Percentiles rank a stretch among this genome's conserved stretches.
Conservation (phyloP, 2,329 filamentous ascomycete species). For the Trichoderma sp. region DNA sequence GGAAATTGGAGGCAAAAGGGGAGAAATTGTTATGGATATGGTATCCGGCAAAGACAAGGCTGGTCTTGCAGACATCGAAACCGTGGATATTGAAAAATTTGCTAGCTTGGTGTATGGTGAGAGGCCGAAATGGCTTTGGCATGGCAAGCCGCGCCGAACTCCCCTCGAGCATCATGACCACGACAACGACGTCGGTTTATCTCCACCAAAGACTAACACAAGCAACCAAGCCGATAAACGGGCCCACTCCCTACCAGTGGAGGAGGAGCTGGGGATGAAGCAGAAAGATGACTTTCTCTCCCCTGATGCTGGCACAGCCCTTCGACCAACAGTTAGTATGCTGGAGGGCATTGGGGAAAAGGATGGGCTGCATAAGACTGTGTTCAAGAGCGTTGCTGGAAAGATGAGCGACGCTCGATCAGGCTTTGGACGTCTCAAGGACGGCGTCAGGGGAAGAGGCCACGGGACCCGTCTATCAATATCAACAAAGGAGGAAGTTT, state of each 20-base stretch:
- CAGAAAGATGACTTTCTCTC: slow-evolving; percentile 50
- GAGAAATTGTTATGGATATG: slow-evolving; percentile 94
- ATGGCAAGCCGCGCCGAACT: slow-evolving; percentile 78
- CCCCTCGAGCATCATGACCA: slow-evolving; percentile 49
- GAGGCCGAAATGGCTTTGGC: slow-evolving; percentile 90
- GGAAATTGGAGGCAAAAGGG: slow-evolving; percentile 89
- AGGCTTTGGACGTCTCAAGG: slow-evolving; percentile 82
- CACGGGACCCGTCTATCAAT: slow-evolving; percentile 56
- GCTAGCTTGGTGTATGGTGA: slow-evolving; percentile 77
- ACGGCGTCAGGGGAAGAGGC: slow-evolving; percentile 62
- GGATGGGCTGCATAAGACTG: slow-evolving; percentile 62
- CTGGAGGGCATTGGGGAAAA: slow-evolving; percentile 54
- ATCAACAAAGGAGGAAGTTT: slow-evolving; percentile 53
- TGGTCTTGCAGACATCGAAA: slow-evolving; percentile 90
- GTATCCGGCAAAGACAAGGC: slow-evolving; percentile 84
- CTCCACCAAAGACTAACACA: slow-evolving; percentile 51
- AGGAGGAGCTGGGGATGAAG: slow-evolving; percentile 53
- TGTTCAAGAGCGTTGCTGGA: slow-evolving; percentile 78
- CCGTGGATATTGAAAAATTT: slow-evolving; percentile 83
- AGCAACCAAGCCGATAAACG: slow-evolving; percentile 47
- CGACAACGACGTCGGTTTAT: slow-evolving; percentile 54
- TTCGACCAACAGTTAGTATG: slow-evolving; percentile 50
- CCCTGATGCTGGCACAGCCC: slow-evolving; percentile 47
- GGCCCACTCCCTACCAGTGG: slow-evolving; percentile 52
- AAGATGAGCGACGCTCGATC: slow-evolving; percentile 80